Conservation (phyloP, 2,329 filamentous ascomycete genomes). For the Xylariaceae sp. region DNA sequence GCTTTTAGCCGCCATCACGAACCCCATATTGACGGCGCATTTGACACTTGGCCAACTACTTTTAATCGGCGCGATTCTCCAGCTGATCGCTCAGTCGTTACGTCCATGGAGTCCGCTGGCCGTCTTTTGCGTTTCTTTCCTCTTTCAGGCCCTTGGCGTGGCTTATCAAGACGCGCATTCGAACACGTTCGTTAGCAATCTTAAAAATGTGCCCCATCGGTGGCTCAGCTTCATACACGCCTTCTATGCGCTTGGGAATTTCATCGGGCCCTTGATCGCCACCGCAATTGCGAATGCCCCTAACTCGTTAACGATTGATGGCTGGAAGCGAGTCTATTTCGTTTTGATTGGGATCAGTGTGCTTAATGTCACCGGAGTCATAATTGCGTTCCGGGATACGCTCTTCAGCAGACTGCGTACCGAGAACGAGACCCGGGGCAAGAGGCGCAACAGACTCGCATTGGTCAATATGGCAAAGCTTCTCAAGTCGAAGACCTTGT, state of each 20-base stretch:
- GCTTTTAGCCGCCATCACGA: conserved; percentile 54
- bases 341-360: conserved; percentile 51
- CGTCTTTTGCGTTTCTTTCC: conserved; percentile 55
- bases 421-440: not conserved
- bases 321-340: conserved; percentile 55
- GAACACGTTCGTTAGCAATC: conserved; percentile 56
- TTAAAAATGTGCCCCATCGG: conserved; percentile 48
- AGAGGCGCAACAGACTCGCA: conserved; percentile 36
- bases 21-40: conserved; percentile 49
- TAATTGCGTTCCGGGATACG: conserved; percentile 48
- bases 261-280: conserved; percentile 53
- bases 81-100: conserved; percentile 51
- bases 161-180: conserved; percentile 61
- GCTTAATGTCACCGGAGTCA: conserved; percentile 46
- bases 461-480: conserved; percentile 43
- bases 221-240: conserved; percentile 63
- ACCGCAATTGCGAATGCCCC: conserved; percentile 44
- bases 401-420: conserved; percentile 31
- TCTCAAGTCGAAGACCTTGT: conserved; percentile 45
- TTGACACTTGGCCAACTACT: conserved; percentile 56
- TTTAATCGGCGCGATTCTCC: conserved; percentile 50
- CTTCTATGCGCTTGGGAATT: conserved; percentile 55
- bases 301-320: conserved; percentile 25
- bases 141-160: conserved; percentile 54
- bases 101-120: conserved; percentile 55